These are phyloP conservation scores for Beauveria asiatica DNA, from an alignment of 2,329 filamentous ascomycete species.

Conservation along the genomic window DNA sequence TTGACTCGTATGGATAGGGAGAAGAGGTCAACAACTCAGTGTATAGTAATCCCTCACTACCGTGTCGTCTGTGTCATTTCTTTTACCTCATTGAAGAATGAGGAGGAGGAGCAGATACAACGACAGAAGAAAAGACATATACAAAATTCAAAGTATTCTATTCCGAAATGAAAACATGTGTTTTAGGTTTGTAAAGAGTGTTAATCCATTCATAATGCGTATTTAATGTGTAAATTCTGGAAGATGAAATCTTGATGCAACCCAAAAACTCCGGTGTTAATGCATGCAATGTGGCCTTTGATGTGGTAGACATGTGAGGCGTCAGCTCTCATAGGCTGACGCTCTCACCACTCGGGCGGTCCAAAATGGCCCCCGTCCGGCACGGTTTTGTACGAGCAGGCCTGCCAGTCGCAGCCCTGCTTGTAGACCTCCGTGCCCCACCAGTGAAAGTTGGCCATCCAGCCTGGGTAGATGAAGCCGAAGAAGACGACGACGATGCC, in stretches of 20 bases:
- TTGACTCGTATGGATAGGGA: background rate
- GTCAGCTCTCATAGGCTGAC: background rate
- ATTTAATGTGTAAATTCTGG: background rate
- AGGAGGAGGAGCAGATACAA: background rate
- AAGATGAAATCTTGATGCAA: background rate
- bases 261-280: background rate
- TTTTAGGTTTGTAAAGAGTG: background rate
- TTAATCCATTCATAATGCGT: background rate
- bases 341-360: constrained; percentile 45
- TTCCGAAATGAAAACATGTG: background rate
- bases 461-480: constrained; percentile 73
- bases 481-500: constrained; percentile 81
- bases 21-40: constrained; percentile 14
- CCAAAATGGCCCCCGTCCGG: constrained; percentile 58
- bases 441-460: constrained; percentile 67
- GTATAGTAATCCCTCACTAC: constrained; percentile 26
- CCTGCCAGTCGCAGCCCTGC: constrained; percentile 76
- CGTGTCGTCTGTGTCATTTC: constrained; percentile 10
- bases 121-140: background rate
- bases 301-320: background rate
- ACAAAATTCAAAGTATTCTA: background rate
- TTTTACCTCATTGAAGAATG: background rate
- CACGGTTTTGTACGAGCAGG: constrained; percentile 61
- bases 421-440: constrained; percentile 87
- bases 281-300: background rate